A percentile compares a stretch with the other conserved stretches of the same genome.
These are phyloP conservation scores for Rhynchospora tenuis DNA, from an alignment of 176 grass and related monocot species.

Conservation along the genomic window DNA sequence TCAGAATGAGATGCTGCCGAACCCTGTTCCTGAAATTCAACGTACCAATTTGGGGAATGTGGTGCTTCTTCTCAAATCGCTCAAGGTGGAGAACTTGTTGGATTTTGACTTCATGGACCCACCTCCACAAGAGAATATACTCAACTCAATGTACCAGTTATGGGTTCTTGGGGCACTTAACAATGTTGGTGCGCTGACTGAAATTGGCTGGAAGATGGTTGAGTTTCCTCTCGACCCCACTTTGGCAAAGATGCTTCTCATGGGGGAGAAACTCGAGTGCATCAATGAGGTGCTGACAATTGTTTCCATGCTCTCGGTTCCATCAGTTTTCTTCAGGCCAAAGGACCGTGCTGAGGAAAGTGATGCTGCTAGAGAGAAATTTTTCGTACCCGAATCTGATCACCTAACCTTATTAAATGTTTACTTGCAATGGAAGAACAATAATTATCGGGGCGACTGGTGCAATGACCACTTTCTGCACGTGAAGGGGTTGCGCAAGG, in stretches of 20 bases:
- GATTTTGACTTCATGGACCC: slow-evolving; percentile 99
- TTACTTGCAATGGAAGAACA: slow-evolving; percentile 91
- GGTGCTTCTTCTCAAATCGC: slow-evolving; percentile 86
- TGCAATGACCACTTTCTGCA: slow-evolving; percentile 97
- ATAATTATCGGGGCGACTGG: slow-evolving; percentile 93
- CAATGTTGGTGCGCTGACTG: slow-evolving; percentile 85
- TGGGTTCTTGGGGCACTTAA: slow-evolving; percentile 96
- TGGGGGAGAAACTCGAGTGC: slow-evolving; percentile 80
- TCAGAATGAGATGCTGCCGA: slow-evolving; percentile 96
- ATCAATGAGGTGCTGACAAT: slow-evolving; percentile 91
- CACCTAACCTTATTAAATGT: slow-evolving; percentile 91
- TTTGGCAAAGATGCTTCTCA: slow-evolving; percentile 94
- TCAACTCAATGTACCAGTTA: slow-evolving; percentile 98
- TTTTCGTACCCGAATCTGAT: slow-evolving; percentile 97
- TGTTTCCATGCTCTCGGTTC: slow-evolving; percentile 98
- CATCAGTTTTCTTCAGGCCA: slow-evolving; percentile 95
- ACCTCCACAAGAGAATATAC: slow-evolving; percentile 93
- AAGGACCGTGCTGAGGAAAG: slow-evolving; percentile 95
- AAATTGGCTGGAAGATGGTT: slow-evolving; percentile 99
- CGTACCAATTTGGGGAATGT: slow-evolving; percentile 96
- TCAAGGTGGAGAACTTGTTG: slow-evolving; percentile 86
- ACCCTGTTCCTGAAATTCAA: slow-evolving; percentile 92
- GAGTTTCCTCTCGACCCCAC: slow-evolving; percentile 95
- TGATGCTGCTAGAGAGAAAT: slow-evolving; percentile 94
- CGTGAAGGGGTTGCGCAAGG: slow-evolving; percentile 89